Conservation (phyloP, 2,329 filamentous ascomycete genomes). For the Diplodia scrobiculata region DNA sequence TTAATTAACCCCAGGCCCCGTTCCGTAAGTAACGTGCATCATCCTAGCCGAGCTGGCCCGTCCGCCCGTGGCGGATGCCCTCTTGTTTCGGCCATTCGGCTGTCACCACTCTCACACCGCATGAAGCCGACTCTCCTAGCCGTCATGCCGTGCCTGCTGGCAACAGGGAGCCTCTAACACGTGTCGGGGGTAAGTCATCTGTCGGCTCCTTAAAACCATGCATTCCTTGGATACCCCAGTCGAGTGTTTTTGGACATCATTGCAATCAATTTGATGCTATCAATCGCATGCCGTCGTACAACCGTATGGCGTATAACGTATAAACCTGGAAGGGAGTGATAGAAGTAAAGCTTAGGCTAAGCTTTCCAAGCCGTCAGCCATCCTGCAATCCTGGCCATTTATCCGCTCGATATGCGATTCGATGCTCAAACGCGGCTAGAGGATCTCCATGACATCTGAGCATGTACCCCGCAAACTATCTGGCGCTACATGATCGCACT, state of each 20-base stretch:
- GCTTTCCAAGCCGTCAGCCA: neutral
- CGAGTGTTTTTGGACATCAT: neutral
- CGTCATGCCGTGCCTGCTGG: neutral
- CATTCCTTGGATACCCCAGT: neutral
- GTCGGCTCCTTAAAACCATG: neutral
- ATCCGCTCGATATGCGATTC: neutral
- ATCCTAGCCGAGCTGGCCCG: slow-evolving; percentile 9
- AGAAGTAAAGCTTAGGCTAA: slow-evolving; percentile 15
- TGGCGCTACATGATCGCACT: neutral
- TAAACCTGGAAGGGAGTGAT: neutral
- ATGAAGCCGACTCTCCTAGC: slow-evolving; percentile 5
- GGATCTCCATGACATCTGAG: neutral
- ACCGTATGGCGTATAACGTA: neutral
- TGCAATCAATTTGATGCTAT: neutral
- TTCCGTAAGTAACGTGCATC: slow-evolving; percentile 10
- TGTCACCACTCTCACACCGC: slow-evolving; percentile 6
- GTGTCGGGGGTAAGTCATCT: neutral
- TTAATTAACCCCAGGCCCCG: slow-evolving; percentile 18
- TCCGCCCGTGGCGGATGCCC: neutral
- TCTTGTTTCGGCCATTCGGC: slow-evolving; percentile 16
- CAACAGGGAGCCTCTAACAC: neutral
- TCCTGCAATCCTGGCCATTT: neutral
- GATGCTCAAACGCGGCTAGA: neutral
- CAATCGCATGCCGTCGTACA: neutral
- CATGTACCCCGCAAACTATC: neutral